Conservation (phyloP, 163 green algal genomes). For the Scenedesmus sp. region DNA sequence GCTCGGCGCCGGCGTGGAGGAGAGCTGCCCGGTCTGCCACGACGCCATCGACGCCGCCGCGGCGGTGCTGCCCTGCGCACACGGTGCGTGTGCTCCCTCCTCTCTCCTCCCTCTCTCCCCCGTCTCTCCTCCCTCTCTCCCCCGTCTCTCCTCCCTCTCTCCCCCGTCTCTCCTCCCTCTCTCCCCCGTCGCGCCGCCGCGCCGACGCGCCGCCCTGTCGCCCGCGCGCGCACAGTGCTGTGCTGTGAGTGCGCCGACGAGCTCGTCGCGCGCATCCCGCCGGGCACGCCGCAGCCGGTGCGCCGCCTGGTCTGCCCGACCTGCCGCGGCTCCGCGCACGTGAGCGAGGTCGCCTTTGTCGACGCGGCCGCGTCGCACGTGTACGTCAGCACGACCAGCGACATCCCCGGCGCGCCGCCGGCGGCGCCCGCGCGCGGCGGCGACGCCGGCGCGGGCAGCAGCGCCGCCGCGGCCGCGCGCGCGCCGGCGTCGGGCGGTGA, state of each 20-base stretch:
- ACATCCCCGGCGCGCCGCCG: background rate
- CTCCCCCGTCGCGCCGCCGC: too few species aligned
- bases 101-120: too few species aligned
- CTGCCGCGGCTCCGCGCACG: slow-evolving; percentile 60
- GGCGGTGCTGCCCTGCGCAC: slow-evolving; percentile 87
- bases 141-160: too few species aligned
- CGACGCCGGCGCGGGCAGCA: background rate
- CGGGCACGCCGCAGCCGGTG: background rate
- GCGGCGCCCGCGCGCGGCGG: background rate
- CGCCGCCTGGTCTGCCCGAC: slow-evolving; percentile 72
- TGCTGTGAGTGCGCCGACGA: slow-evolving; percentile 73
- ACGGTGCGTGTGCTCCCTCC: too few species aligned
- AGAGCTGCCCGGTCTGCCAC: slow-evolving; percentile 83
- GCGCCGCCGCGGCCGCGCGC: background rate
- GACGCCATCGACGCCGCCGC: slow-evolving; percentile 63
- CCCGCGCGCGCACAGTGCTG: too few species aligned
- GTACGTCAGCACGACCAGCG: slow-evolving; percentile 23
- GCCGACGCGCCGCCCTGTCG: too few species aligned
- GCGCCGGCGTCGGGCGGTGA: background rate
- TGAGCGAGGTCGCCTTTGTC: slow-evolving; percentile 71
- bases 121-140: too few species aligned
- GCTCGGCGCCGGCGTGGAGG: background rate
- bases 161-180: too few species aligned
- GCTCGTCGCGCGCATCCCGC: slow-evolving; percentile 55
- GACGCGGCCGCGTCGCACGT: slow-evolving; percentile 41